These are phyloP conservation scores for Warburgia ugandensis DNA, from an alignment of 164 flowering plant genomes.

Conservation along the genomic window DNA sequence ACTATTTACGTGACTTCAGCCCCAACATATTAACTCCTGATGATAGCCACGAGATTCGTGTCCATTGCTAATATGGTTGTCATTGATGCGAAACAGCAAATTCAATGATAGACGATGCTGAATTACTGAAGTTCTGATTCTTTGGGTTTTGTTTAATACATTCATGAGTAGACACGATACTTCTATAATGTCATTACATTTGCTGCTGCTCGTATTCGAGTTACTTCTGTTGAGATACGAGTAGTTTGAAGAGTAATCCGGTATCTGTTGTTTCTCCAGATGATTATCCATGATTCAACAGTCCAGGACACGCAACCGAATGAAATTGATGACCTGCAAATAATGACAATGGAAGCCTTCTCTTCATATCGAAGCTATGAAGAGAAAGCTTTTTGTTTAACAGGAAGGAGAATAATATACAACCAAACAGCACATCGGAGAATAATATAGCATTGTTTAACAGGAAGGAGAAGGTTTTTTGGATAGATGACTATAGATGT, in stretches of 20 bases:
- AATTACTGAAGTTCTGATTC: neutral
- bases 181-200: neutral
- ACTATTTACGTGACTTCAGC: too few relatives aligned
- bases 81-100: too few relatives aligned
- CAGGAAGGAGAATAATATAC: conserved; percentile 6
- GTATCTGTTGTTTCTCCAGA: conserved; percentile 11
- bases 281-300: conserved; percentile 5
- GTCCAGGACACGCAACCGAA: neutral
- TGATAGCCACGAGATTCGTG: too few relatives aligned
- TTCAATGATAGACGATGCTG: neutral
- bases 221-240: neutral
- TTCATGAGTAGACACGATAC: neutral
- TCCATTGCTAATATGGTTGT: too few relatives aligned
- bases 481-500: conserved; percentile 81
- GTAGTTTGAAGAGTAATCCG: neutral
- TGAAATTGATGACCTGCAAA: conserved; percentile 9
- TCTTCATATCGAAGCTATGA: conserved; percentile 19
- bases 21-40: too few relatives aligned
- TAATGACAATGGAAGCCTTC: conserved; percentile 12
- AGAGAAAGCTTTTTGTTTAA: conserved; percentile 5
- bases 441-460: conserved; percentile 17
- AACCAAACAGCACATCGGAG: conserved; percentile 6
- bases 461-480: conserved; percentile 23
- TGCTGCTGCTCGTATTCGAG: neutral
- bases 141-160: neutral